Conservation (phyloP, 352 stramenopile species). For the Phytopythium montanum region DNA sequence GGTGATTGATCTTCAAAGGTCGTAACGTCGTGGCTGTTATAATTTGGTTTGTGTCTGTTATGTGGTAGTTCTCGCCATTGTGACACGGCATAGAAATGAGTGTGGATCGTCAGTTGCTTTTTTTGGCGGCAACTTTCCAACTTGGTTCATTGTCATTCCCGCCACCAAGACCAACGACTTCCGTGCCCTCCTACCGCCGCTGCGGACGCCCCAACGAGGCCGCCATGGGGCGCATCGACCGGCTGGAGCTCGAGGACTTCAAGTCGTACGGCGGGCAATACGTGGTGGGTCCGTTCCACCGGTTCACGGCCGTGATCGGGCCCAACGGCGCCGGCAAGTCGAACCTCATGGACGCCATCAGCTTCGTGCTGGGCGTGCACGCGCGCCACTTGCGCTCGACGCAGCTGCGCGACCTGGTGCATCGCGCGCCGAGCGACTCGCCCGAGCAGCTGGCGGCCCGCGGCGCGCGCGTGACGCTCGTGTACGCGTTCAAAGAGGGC, state of each 20-base stretch:
- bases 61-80: too few species aligned
- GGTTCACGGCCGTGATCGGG: conserved; percentile 98
- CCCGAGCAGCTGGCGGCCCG: conserved; percentile 22
- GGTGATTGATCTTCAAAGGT: background rate
- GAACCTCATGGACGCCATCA: conserved; percentile 96
- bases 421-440: conserved; percentile 65
- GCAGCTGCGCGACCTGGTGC: conserved; percentile 97
- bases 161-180: too few species aligned
- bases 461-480: conserved; percentile 90
- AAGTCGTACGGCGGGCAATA: conserved; percentile 96
- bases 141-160: too few species aligned
- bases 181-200: too few species aligned
- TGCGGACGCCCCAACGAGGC: background rate
- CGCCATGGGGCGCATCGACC: conserved; percentile 82
- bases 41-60: too few species aligned
- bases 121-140: too few species aligned
- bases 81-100: too few species aligned
- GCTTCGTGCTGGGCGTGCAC: conserved; percentile 97
- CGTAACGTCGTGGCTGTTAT: background rate
- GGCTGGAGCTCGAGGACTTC: conserved; percentile 99
- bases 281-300: conserved; percentile 95
- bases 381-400: conserved; percentile 94
- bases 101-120: too few species aligned
- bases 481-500: conserved; percentile 85
- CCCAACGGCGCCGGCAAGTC: conserved; percentile 96